Base-by-base conservation (phyloP, 2,329 filamentous ascomycete genomes). In the Cytospora schulzeri region DNA sequence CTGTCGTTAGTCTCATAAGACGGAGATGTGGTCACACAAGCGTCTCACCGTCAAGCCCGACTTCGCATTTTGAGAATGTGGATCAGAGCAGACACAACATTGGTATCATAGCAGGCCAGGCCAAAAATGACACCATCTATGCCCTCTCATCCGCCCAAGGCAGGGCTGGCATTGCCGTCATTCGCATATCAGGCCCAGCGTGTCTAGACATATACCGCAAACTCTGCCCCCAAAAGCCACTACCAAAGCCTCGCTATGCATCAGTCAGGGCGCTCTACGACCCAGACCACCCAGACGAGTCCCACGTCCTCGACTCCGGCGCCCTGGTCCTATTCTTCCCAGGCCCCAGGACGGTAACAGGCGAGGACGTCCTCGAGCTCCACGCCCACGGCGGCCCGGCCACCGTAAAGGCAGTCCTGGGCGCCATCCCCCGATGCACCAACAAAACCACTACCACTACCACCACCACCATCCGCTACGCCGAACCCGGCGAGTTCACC, bases 401-500 rank as follows among this genome's bases (percentile, higher is more conserved):
- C 2, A 93, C 95, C 7, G 90, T 97, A 53, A 93, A 91, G 72
- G 92, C 94, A 1, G 91, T 97, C 0, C 81, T 99, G 2, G 79
- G 85, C 28, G 92, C 93, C 5, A 91, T 99, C 63, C 84, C 91
- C 0, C 62, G 58, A 24, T 66, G 65, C 22, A n/a, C 24, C 24
- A n/a, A n/a, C n/a, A n/a, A n/a, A n/a, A 33, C 19, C 29, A n/a
- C 56, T 6, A 14, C 55, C 19, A 14, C 50, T 15, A 77, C 77
- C 52, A 87, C 83, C 69, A 67, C 22, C 35, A 26, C 8, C 33
- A 87, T 97, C 64, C 91, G 93, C 33, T 96, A 96, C 73, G 95
- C 95, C 3, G 94, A 97, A 73, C 90, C 95, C 0, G 95, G 95
- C 62, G 95, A 99, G 74, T 99, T 99, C 76, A 99, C 95, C 4